Conservation (phyloP, 257 asterid genomes). For the Fraxinus excelsior region DNA sequence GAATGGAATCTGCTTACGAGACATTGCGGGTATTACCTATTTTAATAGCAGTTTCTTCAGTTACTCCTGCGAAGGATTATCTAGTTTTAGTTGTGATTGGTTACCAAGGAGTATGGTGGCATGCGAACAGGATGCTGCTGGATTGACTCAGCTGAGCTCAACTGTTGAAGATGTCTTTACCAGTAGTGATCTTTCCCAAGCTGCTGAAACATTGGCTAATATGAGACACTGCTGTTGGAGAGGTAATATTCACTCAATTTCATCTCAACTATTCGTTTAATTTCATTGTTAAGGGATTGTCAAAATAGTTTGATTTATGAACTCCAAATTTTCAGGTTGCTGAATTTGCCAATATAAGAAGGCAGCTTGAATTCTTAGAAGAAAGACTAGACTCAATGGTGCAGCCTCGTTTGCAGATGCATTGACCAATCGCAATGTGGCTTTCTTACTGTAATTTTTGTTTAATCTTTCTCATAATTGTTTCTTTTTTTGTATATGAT, state of each 20-base stretch:
- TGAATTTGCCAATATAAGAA: constrained; percentile 97
- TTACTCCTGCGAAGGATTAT: constrained; percentile 16
- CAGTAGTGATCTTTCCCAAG: constrained; percentile 98
- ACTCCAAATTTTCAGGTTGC: constrained; percentile 72
- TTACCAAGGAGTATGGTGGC: constrained; percentile 24
- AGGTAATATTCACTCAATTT: constrained; percentile 51
- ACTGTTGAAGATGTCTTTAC: constrained; percentile 99
- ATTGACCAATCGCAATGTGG: constrained; percentile 78
- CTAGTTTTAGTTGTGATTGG: constrained; percentile 10
- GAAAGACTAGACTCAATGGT: constrained; percentile 97
- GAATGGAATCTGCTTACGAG: constrained; percentile 97
- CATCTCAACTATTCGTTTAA: background rate
- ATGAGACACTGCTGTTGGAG: constrained; percentile 99
- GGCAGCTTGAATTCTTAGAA: constrained; percentile 96
- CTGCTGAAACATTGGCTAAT: constrained; percentile 95
- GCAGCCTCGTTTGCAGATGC: constrained; percentile 95
- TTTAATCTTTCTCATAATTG: constrained; percentile 19
- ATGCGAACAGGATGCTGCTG: constrained; percentile 87
- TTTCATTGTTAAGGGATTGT: constrained; percentile 11
- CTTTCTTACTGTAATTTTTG: constrained; percentile 27
- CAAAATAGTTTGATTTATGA: constrained; percentile 25
- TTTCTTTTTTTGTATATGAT: background rate
- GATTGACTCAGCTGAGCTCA: constrained; percentile 89
- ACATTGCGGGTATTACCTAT: constrained; percentile 73
- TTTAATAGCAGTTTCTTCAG: constrained; percentile 4